Conservation (phyloP, 768 basidiomycete species). For the Russula sp. region DNA sequence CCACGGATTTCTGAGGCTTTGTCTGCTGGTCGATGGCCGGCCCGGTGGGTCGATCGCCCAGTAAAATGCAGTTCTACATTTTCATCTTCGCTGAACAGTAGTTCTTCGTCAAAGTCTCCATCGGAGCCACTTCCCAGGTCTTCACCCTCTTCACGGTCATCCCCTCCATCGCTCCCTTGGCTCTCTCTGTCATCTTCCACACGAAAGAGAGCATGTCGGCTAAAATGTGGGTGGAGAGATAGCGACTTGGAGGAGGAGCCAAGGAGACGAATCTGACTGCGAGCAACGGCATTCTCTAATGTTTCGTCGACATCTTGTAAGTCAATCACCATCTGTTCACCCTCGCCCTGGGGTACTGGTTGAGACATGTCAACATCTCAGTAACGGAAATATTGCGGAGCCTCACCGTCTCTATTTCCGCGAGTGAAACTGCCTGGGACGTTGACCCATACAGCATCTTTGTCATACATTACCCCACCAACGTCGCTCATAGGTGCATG, state of each 20-base stretch:
- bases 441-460: constrained; percentile 97
- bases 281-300: constrained; percentile 74
- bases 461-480: constrained; percentile 94
- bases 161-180: constrained; percentile 24
- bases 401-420: constrained; percentile 57
- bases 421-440: constrained; percentile 91
- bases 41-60: constrained; percentile 20
- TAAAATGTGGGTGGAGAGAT: constrained; percentile 32
- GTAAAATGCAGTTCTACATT: constrained; percentile 12
- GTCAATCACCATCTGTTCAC: constrained; percentile 96
- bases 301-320: constrained; percentile 81
- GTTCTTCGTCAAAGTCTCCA: constrained; percentile 26
- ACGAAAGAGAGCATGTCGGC: constrained; percentile 8
- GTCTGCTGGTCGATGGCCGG: constrained; percentile 13
- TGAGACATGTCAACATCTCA: neutral
- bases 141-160: constrained; percentile 26
- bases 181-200: constrained; percentile 28
- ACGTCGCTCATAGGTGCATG: constrained; percentile 99
- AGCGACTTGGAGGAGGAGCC: constrained; percentile 73
- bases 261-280: constrained; percentile 77
- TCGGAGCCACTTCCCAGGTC: constrained; percentile 25
- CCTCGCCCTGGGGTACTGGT: constrained; percentile 78
- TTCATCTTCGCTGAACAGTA: constrained; percentile 23
- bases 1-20: constrained; percentile 29
- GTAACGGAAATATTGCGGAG: neutral